Conservation (phyloP, 495 filamentous ascomycete genomes). For the Hyaloscypha finlandica region DNA sequence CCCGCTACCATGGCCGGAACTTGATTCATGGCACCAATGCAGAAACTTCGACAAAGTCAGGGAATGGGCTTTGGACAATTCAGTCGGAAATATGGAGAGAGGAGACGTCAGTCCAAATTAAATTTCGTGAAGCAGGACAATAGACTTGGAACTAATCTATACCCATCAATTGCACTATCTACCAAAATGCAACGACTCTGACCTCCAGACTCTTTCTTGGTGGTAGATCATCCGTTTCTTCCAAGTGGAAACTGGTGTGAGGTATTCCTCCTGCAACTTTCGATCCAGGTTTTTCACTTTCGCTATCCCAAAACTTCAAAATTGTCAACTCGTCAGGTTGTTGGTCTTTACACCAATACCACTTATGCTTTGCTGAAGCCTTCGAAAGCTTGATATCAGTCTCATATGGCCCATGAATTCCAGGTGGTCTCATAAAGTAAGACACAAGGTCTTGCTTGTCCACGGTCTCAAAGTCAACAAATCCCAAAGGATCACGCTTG, state of each 20-base stretch:
- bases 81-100: constrained; percentile 41
- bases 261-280: not conserved
- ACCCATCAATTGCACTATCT: not conserved
- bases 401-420: too few species aligned
- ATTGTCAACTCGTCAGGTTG: too few species aligned
- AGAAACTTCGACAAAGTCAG: constrained; percentile 50
- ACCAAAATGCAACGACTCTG: not conserved
- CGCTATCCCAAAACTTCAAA: too few species aligned
- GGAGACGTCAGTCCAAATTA: constrained; percentile 26
- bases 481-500: too few species aligned
- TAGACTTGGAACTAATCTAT: not conserved
- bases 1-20: constrained; percentile 49
- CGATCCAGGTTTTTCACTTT: not conserved
- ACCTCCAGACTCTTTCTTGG: not conserved
- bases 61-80: constrained; percentile 52
- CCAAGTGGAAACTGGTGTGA: not conserved
- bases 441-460: too few species aligned
- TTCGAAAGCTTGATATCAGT: too few species aligned
- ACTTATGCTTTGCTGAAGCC: too few species aligned
- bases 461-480: too few species aligned
- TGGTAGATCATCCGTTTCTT: not conserved
- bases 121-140: not conserved
- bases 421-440: too few species aligned
- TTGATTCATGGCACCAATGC: constrained; percentile 50
- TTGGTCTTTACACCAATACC: too few species aligned